Evolutionary conservation across 1,284 basidiomycete species (phyloP), one percentile per base, ranked within the genome.

Genomic region (Schizophyllum commune): DNA sequence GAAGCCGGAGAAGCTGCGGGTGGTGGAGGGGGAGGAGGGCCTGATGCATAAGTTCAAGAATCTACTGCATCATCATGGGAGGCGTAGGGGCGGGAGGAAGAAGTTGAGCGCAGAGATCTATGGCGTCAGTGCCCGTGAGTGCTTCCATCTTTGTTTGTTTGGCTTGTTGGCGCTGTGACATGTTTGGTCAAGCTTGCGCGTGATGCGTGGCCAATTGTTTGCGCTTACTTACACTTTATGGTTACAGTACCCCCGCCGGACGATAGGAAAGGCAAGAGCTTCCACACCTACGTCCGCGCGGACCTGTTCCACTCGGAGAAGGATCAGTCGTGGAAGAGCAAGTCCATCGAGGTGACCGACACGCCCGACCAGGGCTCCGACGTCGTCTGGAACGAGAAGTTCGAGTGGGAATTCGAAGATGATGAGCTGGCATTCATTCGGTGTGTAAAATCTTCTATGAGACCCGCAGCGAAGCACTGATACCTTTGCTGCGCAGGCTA

Each of bases 381-480:
- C 66, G 68, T 77, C n/a, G 66, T 79, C 57, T 84, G 77, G 76
- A 73, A 79, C 32, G 74, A 75, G 61, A 60, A 65, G 4, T 79
- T 80, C 61, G 74, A 78, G 61, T 84, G 79, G 79, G 74, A 77
- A 58, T 81, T 76, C 58, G 75, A 77, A n/a, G 65, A 65, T 32
- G 81, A 84, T 56, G 77, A 79, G 5, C 65, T 84, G 57, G 73
- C 79, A 4, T 84, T 85, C 64, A 47, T 85, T 32, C 73, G 79
- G 83, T 82, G 60, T 52, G 73, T 64, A 47, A 32, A 13, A 62
- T 27, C 33, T 47, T 55, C 59, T 32, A 15, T 55, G 32, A 15
- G 11, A 55, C 13, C 34, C 7, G 9, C 17, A 55, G 47, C 56
- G 8, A 58, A 39, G 8, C 39, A 59, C 21, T 55, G 8, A 47